Percentiles rank a stretch among this genome's conserved stretches.
Evolutionary conservation across 441 rosid genomes (phyloP).

Genomic region (Flueggea neowawraea): DNA sequence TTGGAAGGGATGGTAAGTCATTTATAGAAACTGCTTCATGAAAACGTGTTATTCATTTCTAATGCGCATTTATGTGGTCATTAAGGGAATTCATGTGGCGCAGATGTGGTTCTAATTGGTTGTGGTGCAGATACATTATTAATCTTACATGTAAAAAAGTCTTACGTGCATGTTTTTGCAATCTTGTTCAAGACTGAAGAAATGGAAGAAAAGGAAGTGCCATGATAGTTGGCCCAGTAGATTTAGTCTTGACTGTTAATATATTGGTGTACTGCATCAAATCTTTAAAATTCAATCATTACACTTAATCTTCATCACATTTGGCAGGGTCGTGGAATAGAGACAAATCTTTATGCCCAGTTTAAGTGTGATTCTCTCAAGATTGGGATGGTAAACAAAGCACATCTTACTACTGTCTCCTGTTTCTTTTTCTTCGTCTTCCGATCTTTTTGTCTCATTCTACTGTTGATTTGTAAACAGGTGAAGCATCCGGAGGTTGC

Average conservation of each 20-base stretch:
- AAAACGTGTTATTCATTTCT: neutral
- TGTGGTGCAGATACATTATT: too few species aligned
- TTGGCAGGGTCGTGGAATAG: conserved; percentile 94
- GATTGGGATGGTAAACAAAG: conserved; percentile 75
- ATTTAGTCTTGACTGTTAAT: too few species aligned
- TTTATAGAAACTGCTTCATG: neutral
- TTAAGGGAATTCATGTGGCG: too few species aligned
- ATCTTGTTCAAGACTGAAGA: too few species aligned
- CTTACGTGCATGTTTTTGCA: too few species aligned
- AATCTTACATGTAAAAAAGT: too few species aligned
- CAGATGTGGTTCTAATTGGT: neutral
- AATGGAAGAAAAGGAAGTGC: too few species aligned
- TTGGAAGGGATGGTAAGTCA: conserved; percentile 96
- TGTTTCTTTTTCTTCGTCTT: neutral
- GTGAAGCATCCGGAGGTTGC: conserved; percentile 98
- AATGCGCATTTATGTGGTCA: too few species aligned
- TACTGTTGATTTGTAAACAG: conserved; percentile 28
- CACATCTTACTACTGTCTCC: neutral
- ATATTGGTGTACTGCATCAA: too few species aligned
- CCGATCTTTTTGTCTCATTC: neutral
- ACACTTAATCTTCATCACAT: neutral
- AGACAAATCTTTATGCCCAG: conserved; percentile 96
- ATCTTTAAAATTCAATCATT: too few species aligned
- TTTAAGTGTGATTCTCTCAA: conserved; percentile 96
- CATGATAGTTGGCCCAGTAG: too few species aligned